Percentiles rank a stretch among this genome's conserved stretches.
These are phyloP conservation scores for Apostasia ramifera DNA, from an alignment of 106 monocot genomes.

Conservation along the genomic window DNA sequence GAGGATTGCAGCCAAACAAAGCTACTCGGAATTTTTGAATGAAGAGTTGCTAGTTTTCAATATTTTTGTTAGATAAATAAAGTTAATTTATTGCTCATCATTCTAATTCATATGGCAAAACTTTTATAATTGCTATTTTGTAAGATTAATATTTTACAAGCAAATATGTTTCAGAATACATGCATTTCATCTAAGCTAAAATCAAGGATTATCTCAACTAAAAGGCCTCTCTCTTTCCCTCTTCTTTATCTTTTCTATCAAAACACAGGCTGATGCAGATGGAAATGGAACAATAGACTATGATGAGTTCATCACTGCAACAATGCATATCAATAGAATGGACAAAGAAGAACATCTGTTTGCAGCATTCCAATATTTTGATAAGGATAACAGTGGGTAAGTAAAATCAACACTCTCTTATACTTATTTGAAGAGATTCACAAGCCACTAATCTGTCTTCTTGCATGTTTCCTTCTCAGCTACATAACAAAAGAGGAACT, in stretches of 20 bases:
- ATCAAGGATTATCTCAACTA: no score
- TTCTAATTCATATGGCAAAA: no score
- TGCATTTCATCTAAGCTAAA: not conserved
- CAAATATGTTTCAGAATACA: not conserved
- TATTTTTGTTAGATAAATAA: no score
- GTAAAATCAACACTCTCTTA: not conserved
- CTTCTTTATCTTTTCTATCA: not conserved
- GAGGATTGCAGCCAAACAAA: no score
- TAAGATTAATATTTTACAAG: not conserved
- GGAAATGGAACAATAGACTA: conserved; percentile 95
- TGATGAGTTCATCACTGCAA: conserved; percentile 92
- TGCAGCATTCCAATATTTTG: conserved; percentile 86
- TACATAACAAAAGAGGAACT: conserved; percentile 90
- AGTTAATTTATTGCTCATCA: no score
- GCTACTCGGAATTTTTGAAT: no score
- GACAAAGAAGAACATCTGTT: conserved; percentile 87
- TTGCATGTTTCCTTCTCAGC: conserved; percentile 15
- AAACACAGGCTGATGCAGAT: conserved; percentile 78
- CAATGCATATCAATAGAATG: conserved; percentile 87
- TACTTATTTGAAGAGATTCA: not conserved
- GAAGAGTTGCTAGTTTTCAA: no score
- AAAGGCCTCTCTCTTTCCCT: not conserved
- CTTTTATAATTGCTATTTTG: no score
- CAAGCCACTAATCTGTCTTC: not conserved
- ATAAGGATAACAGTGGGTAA: conserved; percentile 81